A percentile compares a stretch with the other conserved stretches of the same genome.
Evolutionary conservation across 176 grass and related monocot genomes (phyloP).

Genomic region (Zizania latifolia): DNA sequence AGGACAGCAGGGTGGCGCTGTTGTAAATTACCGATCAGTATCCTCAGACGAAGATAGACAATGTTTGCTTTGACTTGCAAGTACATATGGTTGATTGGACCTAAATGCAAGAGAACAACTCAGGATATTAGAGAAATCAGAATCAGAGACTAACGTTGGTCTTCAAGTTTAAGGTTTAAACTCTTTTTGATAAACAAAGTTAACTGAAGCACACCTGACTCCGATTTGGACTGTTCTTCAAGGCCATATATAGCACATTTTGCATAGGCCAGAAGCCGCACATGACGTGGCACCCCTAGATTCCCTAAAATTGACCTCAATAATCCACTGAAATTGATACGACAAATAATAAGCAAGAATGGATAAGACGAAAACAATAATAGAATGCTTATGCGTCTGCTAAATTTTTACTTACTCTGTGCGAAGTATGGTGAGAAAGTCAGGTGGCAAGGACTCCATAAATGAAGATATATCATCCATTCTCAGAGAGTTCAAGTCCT

Average conservation of each 20-base stretch:
- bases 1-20: not conserved
- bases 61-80: conserved; percentile 46
- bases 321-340: conserved; percentile 55
- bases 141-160: not conserved
- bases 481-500: conserved; percentile 55
- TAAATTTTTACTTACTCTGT: conserved; percentile 58
- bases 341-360: conserved; percentile 21
- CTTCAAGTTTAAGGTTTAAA: not conserved
- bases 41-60: conserved; percentile 54
- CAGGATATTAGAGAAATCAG: not conserved
- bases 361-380: not conserved
- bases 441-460: conserved; percentile 80
- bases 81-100: conserved; percentile 26
- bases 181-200: not conserved
- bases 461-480: conserved; percentile 92
- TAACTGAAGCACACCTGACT: conserved; percentile 27
- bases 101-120: conserved; percentile 38
- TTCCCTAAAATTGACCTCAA: conserved; percentile 79
- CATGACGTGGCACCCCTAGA: conserved; percentile 56
- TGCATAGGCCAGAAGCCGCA: conserved; percentile 76
- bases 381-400: not conserved
- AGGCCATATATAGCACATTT: conserved; percentile 73
- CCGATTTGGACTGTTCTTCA: conserved; percentile 44
- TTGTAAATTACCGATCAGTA: conserved; percentile 50
- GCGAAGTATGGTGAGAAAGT: conserved; percentile 71